Evolutionary conservation across 257 asterid species (phyloP), one percentile per base, ranked within the genome.

Genomic region (Linderniella brevidens): DNA sequence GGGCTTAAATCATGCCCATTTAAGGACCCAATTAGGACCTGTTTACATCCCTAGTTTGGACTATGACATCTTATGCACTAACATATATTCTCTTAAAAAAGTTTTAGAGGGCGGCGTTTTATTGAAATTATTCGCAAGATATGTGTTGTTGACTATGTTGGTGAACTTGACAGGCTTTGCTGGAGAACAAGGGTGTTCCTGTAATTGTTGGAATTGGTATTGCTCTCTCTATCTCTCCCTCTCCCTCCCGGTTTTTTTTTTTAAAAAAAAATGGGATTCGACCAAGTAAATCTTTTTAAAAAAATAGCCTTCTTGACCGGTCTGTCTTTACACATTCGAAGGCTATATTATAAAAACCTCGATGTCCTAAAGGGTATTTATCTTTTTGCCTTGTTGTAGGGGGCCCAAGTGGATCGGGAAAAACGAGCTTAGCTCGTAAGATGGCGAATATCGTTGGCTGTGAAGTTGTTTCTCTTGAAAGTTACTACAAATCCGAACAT

Each of bases 371-470:
- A 25, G 32, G n/a, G n/a, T n/a, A 25, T 25, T 25, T 25, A 25
- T 56, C 37, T 41, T n/a, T 37, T 17, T 56, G 54, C 37, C 13
- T 32, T 65, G 12, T 49, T 61, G 44, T 66, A 90, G 98, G 98
- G 62, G 98, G 98, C 57, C 98, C 98, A 32, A 85, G 98, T 68
- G 98, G 98, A 66, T 90, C 98, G 12, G 98, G 98, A 40, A 90
- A 90, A 64, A 90, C 96, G 29, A 90, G 96, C 72, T 79, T 90
- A 75, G 98, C 98, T 59, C 96, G 77, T 64, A 90, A 85, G 73
- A 84, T 90, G 98, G 98, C 98, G 40, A 90, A 85, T 57, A 90
- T 90, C 43, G 88, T 90, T 64, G 98, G 98, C 50, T 90, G 98
- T 63, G 98, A 90, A 81, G 98, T 90, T 59, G 76, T 90, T 65